Evolutionary conservation across 176 grass and related monocot genomes (phyloP), one percentile per base, ranked within the genome.

Genomic region (Tillandsia leiboldiana): DNA sequence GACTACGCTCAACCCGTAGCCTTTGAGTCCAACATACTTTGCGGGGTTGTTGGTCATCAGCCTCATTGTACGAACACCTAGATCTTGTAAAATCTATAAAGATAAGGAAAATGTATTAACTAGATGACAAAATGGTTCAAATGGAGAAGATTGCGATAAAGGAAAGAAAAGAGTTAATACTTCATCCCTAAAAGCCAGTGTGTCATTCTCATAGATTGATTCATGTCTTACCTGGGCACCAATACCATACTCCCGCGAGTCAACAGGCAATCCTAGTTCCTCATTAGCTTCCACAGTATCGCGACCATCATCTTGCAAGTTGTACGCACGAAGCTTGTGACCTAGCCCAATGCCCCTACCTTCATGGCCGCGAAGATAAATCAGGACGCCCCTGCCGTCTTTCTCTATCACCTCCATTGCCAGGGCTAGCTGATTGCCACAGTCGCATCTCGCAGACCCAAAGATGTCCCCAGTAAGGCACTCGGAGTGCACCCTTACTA

Each of bases 271-370:
- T n/a, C 93, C 93, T 53, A 96, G 73, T 48, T 96, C 89, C 84
- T 90, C 82, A 71, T 96, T 96, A 76, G 93, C 93, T 84, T 96
- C 93, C 0, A 96, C 93, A 64, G 93, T 96, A 67, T 92, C 93
- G 1, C 89, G 67, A 6, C 93, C 93, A 58, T 83, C 81, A 72
- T 96, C 93, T 74, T 92, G 88, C 50, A 92, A 82, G 72, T 91
- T 92, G 81, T 92, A 89, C 15, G 92, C 88, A 23, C 88, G 83
- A 51, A 96, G 88, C 83, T 96, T 92, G 86, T 96, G 88, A 72
- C 92, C 92, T 29, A 96, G 65, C 14, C 92, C 92, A 12, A 92
- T 96, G 59, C 83, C 92, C 68, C 92, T 88, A 61, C 93, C 92
- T 80, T 96, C 92, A 72, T 92, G 92, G 10, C 92, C 92, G 52